A percentile compares a stretch with the other conserved stretches of the same genome.
These are phyloP conservation scores for Talaromyces nanjingensis DNA, from an alignment of 495 filamentous ascomycete genomes.

Conservation along the genomic window DNA sequence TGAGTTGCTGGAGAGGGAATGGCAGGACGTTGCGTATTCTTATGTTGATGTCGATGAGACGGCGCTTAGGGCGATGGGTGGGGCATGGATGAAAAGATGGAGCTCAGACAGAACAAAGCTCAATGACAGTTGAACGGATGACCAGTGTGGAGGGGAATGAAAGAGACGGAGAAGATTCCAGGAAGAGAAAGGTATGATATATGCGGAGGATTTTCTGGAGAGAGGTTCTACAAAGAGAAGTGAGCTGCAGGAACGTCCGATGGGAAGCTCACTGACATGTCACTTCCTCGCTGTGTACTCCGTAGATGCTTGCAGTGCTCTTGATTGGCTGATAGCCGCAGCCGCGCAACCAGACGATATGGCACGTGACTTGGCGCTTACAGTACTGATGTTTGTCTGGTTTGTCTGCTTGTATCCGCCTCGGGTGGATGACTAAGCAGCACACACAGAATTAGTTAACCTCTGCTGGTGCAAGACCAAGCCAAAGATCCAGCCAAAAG, in stretches of 20 bases:
- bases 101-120: conserved; percentile 2
- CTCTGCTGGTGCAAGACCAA: not conserved
- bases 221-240: not conserved
- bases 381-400: not conserved
- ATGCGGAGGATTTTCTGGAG: not conserved
- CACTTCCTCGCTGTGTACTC: too few relatives aligned
- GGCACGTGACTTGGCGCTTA: not conserved
- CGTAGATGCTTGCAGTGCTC: not conserved
- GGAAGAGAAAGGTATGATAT: not conserved
- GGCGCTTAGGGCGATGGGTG: conserved; percentile 8
- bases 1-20: not conserved
- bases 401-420: not conserved
- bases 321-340: not conserved
- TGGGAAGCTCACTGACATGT: not conserved
- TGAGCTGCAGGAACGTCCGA: not conserved
- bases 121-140: not conserved
- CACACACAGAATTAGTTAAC: conserved; percentile 10
- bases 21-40: not conserved
- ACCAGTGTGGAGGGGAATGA: not conserved
- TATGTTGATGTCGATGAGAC: not conserved
- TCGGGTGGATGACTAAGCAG: conserved; percentile 9
- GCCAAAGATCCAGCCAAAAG: not conserved
- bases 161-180: not conserved
- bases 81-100: conserved; percentile 6
- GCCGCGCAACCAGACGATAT: not conserved